Base-by-base conservation (phyloP, 1,139 yeast species). In the Diutina sp. region DNA sequence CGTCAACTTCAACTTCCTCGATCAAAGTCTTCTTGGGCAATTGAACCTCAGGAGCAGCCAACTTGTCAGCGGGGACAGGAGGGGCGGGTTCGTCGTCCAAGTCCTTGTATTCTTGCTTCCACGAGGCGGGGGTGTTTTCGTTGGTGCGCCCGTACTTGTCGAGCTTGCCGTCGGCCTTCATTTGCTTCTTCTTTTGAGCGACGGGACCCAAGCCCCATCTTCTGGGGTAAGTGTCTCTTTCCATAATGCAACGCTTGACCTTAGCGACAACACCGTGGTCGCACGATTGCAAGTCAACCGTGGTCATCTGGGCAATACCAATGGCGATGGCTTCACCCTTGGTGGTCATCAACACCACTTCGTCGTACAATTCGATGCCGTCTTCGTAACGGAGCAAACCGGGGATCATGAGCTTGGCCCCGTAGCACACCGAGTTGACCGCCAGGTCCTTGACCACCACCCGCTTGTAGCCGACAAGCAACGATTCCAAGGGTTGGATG, bases 181-280 rank as follows among this genome's bases (percentile, higher is more conserved):
- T 78, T 78, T 91, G 96, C 82, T 93, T 93, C 87, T 93, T 93
- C 86, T 90, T 90, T 75, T 89, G 91, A 61, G 99, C 99, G 69
- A 91, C 90, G 67, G 99, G 99, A 66, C 99, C 99, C 67, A 93
- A 78, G 61, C 99, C 99, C 99, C 99, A 93, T 82, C 98, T 87
- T 82, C 99, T 88, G 76, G 99, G 99, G 74, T 93, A 93, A 58
- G 96, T 84, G 72, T 93, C 99, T 78, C 99, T 87, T 78, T 93
- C 99, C 99, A 93, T 93, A 66, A 93, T 93, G 79, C 98, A 91
- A 79, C 99, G 89, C 83, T 93, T 93, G 69, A 93, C 96, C 78
- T 90, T 90, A 63, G 99, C 97, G 67, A 93, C 99, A 62, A 91
- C 91, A 66, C 99, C 99, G 72, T 93, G 99, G 73, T 93, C 99